Percentiles rank a stretch among this genome's conserved stretches.
Conservation (phyloP, 2,329 filamentous ascomycete genomes). For the Ceratocystis destructans region DNA sequence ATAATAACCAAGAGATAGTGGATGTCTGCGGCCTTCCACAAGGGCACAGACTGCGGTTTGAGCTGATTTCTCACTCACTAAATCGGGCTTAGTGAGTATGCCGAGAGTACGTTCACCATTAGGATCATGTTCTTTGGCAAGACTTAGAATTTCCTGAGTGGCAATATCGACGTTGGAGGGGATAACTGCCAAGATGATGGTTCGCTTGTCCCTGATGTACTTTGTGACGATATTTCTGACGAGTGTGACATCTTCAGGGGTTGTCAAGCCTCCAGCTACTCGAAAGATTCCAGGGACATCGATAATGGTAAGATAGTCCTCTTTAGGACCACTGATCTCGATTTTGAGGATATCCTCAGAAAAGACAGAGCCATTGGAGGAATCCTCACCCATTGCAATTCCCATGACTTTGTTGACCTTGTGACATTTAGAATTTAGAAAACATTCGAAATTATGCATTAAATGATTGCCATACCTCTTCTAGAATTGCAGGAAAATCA, state of each 20-base stretch:
- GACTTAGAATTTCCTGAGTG: constrained; percentile 28
- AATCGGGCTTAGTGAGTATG: constrained; percentile 33
- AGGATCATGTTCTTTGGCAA: constrained; percentile 25
- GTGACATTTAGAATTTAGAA: not conserved
- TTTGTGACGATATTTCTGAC: constrained; percentile 28
- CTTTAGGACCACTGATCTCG: constrained; percentile 21
- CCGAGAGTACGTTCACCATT: constrained; percentile 28
- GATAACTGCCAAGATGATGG: constrained; percentile 34
- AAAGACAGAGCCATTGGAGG: constrained; percentile 20
- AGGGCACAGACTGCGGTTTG: constrained; percentile 20
- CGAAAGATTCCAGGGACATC: constrained; percentile 35
- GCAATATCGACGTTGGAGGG: constrained; percentile 29
- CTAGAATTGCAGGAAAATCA: constrained; percentile 29
- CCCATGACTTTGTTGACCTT: constrained; percentile 12
- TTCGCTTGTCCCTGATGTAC: constrained; percentile 31
- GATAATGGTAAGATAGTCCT: constrained; percentile 32
- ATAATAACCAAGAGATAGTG: constrained; percentile 22
- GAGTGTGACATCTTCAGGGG: constrained; percentile 25
- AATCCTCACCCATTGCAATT: constrained; percentile 20
- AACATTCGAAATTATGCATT: constrained; percentile 4
- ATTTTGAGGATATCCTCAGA: constrained; percentile 22
- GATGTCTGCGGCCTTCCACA: constrained; percentile 19
- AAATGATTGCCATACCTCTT: not conserved
- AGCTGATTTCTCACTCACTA: constrained; percentile 22
- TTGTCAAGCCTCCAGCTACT: constrained; percentile 26